Evolutionary conservation across 1,139 yeast genomes (phyloP).

Genomic region (Pneumocystis oryctolagi): DNA sequence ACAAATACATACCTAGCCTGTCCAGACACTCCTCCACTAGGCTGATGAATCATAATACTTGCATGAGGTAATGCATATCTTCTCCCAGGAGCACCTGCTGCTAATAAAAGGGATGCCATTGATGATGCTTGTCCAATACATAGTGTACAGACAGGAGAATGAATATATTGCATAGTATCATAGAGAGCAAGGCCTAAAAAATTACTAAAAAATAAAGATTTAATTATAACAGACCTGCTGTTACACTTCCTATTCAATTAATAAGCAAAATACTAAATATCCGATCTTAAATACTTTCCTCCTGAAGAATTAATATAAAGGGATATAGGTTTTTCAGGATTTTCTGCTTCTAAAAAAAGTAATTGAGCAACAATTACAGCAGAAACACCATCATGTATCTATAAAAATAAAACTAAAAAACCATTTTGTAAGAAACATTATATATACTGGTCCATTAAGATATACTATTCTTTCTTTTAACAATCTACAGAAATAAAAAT

Average conservation of each 20-base stretch:
- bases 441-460: constrained; percentile 19
- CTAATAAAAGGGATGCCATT: constrained; percentile 24
- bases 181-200: constrained; percentile 23
- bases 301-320: constrained; percentile 27
- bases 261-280: neutral
- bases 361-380: constrained; percentile 25
- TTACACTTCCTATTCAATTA: constrained; percentile 16
- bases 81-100: constrained; percentile 22
- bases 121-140: constrained; percentile 27
- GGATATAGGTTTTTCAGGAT: constrained; percentile 21
- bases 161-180: constrained; percentile 26
- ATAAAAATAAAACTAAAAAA: neutral
- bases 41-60: constrained; percentile 26
- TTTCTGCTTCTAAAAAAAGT: constrained; percentile 22
- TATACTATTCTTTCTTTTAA: constrained; percentile 23
- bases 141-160: constrained; percentile 24
- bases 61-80: constrained; percentile 24
- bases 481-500: constrained; percentile 14
- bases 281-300: constrained; percentile 14
- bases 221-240: constrained; percentile 15
- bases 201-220: neutral
- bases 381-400: constrained; percentile 21
- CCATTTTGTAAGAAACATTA: neutral
- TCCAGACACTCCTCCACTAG: constrained; percentile 24
- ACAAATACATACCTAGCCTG: constrained; percentile 17